These are phyloP conservation scores for Termitomyces sp. DNA, from an alignment of 768 basidiomycete species.

Conservation along the genomic window DNA sequence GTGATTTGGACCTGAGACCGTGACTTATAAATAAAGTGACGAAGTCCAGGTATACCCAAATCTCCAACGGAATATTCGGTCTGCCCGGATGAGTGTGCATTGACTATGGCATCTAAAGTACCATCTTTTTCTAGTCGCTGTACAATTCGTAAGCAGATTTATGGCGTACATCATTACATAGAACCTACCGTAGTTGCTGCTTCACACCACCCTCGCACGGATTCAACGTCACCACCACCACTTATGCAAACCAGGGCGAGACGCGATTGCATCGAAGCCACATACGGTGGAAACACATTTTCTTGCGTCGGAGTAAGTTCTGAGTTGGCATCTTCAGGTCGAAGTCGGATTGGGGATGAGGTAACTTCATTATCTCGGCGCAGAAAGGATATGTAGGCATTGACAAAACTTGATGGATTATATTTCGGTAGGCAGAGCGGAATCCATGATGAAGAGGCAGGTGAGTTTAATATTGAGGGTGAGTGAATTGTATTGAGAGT, in stretches of 20 bases:
- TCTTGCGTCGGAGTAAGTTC: constrained; percentile 11
- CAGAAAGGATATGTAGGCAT: constrained; percentile 81
- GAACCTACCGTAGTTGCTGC: constrained; percentile 49
- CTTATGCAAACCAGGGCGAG: constrained; percentile 78
- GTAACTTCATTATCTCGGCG: constrained; percentile 33
- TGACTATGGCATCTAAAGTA: constrained; percentile 42
- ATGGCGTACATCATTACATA: neutral
- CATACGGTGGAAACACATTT: neutral
- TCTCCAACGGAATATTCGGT: constrained; percentile 69
- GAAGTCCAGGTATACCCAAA: constrained; percentile 81
- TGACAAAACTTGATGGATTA: constrained; percentile 83
- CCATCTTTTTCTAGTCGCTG: constrained; percentile 67
- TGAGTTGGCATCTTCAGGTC: neutral
- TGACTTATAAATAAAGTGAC: constrained; percentile 95
- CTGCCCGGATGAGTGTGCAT: constrained; percentile 39
- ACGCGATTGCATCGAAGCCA: constrained; percentile 22
- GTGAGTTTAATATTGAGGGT: constrained; percentile 71
- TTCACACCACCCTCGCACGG: constrained; percentile 74
- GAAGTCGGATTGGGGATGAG: constrained; percentile 10
- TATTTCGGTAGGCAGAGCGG: constrained; percentile 96
- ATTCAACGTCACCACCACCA: constrained; percentile 79
- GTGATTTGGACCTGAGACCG: constrained; percentile 87
- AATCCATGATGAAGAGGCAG: constrained; percentile 85
- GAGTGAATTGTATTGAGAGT: constrained; percentile 87
- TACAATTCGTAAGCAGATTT: neutral